Evolutionary conservation across 768 basidiomycete genomes (phyloP).

Genomic region (Xerocomellus amylosporus): DNA sequence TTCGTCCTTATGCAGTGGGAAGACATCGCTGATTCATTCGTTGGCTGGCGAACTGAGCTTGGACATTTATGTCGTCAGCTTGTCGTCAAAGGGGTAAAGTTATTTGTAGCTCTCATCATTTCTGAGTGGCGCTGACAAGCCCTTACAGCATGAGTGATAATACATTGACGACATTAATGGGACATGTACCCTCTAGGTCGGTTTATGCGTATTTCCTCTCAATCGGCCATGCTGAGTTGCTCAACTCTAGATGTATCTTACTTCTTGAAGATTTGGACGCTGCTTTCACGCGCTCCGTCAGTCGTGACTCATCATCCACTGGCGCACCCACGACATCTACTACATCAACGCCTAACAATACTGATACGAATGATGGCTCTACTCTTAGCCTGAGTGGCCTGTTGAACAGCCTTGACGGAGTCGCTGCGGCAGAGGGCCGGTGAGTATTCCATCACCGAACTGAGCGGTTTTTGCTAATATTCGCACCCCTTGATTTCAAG

Average conservation of each 20-base stretch:
- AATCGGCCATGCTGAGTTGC: constrained; percentile 14
- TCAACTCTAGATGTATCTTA: constrained; percentile 68
- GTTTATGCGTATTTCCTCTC: constrained; percentile 14
- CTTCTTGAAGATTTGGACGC: constrained; percentile 93
- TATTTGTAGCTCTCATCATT: constrained; percentile 5
- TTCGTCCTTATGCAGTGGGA: constrained; percentile 51
- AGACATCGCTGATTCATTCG: constrained; percentile 84
- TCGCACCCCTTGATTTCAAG: constrained; percentile 36
- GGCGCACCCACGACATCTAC: constrained; percentile 58
- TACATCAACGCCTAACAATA: constrained; percentile 39
- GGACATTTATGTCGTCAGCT: constrained; percentile 88
- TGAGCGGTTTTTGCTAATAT: constrained; percentile 18
- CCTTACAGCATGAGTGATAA: constrained; percentile 81
- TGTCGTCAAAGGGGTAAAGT: constrained; percentile 80
- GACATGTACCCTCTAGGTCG: constrained; percentile 79
- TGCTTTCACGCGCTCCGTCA: constrained; percentile 84
- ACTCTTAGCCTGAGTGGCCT: constrained; percentile 84
- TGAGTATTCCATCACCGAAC: constrained; percentile 37
- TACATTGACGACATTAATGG: constrained; percentile 83
- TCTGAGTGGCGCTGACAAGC: constrained; percentile 8
- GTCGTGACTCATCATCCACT: constrained; percentile 77
- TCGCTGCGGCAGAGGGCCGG: constrained; percentile 85
- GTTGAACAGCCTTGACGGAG: constrained; percentile 82
- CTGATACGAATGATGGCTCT: constrained; percentile 66
- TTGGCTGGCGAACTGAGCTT: constrained; percentile 81